Evolutionary conservation across 169 alveolate genomes (phyloP).

Genomic region (Amoebophrya sp.): DNA sequence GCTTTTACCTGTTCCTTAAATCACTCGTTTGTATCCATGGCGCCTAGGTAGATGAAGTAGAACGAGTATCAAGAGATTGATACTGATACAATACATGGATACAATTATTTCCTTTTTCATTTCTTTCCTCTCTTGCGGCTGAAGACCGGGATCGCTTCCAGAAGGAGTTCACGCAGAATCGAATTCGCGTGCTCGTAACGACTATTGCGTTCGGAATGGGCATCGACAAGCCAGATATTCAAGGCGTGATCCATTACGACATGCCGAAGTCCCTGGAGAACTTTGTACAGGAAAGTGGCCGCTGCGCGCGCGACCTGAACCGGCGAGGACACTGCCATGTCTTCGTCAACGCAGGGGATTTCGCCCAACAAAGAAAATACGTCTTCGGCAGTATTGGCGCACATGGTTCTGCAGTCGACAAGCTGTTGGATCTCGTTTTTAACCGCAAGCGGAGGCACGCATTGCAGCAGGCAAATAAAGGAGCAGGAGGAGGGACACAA

Average conservation of each 20-base stretch:
- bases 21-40: too few species aligned
- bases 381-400: not conserved
- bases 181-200: slow-evolving; percentile 66
- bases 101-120: too few species aligned
- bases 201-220: slow-evolving; percentile 87
- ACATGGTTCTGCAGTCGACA: not conserved
- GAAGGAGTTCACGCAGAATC: not conserved
- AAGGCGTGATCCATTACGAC: slow-evolving; percentile 76
- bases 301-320: slow-evolving; percentile 53
- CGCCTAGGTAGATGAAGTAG: too few species aligned
- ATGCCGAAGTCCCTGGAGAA: slow-evolving; percentile 80
- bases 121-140: not conserved
- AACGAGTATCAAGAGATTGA: too few species aligned
- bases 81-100: too few species aligned
- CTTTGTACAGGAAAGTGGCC: slow-evolving; percentile 79
- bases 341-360: not conserved
- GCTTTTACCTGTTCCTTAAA: too few species aligned
- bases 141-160: slow-evolving; percentile 8
- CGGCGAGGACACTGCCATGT: not conserved
- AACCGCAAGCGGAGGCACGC: not conserved
- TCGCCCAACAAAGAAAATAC: not conserved
- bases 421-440: not conserved
- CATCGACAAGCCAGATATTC: slow-evolving; percentile 75
- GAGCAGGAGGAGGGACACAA: not conserved
- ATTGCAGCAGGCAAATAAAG: not conserved